A percentile compares a stretch with the other conserved stretches of the same genome.
phyloP scores from a whole-genome alignment of 495 filamentous ascomycete genomes.

The Aspergillus ostianus region DNA sequence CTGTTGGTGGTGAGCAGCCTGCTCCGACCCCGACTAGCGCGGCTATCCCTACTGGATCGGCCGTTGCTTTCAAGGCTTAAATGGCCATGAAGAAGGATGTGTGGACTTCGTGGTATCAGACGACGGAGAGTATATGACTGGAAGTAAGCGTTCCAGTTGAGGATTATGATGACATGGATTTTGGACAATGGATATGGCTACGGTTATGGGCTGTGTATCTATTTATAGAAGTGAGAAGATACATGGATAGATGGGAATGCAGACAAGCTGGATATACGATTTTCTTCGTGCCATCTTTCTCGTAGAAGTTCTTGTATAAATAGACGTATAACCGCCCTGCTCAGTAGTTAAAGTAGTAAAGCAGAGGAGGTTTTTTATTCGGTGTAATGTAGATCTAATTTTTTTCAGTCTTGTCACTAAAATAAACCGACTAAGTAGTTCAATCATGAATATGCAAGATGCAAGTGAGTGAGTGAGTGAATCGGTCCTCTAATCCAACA shows the following conservation, averaged over 20 bases:
- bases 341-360: too few species aligned
- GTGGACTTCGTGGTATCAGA: not conserved
- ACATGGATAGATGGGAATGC: not conserved
- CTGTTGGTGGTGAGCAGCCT: not conserved
- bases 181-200: not conserved
- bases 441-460: not conserved
- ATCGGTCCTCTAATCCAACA: not conserved
- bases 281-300: not conserved
- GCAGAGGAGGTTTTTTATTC: too few species aligned
- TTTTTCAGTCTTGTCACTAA: too few species aligned
- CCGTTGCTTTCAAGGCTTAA: slow-evolving; percentile 2
- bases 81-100: not conserved
- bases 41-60: not conserved
- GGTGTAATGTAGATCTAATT: too few species aligned
- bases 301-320: too few species aligned
- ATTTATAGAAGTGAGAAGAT: not conserved
- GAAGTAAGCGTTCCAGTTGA: not conserved
- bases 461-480: not conserved
- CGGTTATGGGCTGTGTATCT: not conserved
- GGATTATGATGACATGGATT: not conserved
- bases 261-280: not conserved
- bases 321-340: too few species aligned
- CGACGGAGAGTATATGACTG: not conserved
- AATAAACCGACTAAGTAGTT: not conserved
- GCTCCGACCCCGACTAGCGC: not conserved